phyloP scores from a whole-genome alignment of 352 stramenopile genomes.

The Hyaloperonospora arabidopsidis region DNA sequence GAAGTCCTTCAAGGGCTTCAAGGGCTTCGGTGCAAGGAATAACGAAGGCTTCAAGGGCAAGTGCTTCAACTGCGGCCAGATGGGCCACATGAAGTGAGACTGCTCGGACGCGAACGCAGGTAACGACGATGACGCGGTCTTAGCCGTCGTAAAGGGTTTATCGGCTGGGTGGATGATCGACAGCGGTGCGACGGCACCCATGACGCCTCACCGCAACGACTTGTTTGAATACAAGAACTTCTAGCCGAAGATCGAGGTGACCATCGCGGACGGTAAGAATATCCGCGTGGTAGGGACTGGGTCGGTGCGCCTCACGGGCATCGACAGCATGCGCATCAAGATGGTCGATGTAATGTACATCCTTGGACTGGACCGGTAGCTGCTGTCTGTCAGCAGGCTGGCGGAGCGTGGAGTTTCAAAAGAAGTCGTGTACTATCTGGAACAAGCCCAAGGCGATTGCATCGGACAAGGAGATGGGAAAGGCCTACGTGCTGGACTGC shows the following conservation, averaged over 20 bases:
- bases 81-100: no score
- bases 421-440: slow-evolving; percentile 5
- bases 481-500: not conserved
- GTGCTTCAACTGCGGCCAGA: no score
- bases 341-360: slow-evolving; percentile 4
- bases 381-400: slow-evolving; percentile 17
- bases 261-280: not conserved
- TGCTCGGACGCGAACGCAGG: no score
- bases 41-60: no score
- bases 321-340: not conserved
- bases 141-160: not conserved
- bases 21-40: no score
- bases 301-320: not conserved
- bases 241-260: not conserved
- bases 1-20: no score
- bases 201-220: not conserved
- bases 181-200: not conserved
- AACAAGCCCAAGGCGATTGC: not conserved
- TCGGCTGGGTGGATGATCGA: not conserved
- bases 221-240: not conserved
- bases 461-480: not conserved
- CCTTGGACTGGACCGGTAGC: slow-evolving; percentile 6
- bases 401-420: slow-evolving; percentile 1
- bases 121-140: not conserved
- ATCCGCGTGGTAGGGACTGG: not conserved